Percentiles rank a stretch among this genome's conserved stretches.
These are phyloP conservation scores for Geranium rotundifolium DNA, from an alignment of 345 rosid species.

Conservation along the genomic window DNA sequence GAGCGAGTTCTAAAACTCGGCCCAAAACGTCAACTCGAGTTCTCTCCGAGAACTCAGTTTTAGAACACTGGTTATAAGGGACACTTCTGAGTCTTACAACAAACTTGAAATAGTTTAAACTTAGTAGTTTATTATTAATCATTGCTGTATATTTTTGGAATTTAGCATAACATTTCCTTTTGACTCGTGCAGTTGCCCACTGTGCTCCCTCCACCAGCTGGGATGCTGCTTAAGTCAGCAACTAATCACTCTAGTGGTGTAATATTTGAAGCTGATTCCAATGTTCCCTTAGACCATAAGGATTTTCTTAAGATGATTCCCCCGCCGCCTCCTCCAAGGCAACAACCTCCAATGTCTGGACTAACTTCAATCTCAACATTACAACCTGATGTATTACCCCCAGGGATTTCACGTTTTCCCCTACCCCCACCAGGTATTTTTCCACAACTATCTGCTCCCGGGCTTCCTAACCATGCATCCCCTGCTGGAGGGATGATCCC, in stretches of 20 bases:
- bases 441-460: constrained; percentile 35
- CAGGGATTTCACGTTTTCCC: constrained; percentile 58
- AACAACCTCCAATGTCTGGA: constrained; percentile 41
- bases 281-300: constrained; percentile 25
- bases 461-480: constrained; percentile 38
- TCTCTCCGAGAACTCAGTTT: no score
- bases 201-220: constrained; percentile 47
- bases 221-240: constrained; percentile 33
- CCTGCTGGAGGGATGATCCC: constrained; percentile 64
- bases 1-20: no score
- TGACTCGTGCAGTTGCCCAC: constrained; percentile 30
- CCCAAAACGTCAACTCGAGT: no score
- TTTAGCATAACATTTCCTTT: background rate
- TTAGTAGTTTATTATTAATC: no score
- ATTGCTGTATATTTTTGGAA: no score
- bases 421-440: constrained; percentile 67
- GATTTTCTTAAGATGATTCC: constrained; percentile 52
- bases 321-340: constrained; percentile 79
- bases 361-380: constrained; percentile 26
- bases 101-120: no score
- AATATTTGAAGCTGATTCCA: constrained; percentile 33
- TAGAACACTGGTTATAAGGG: no score
- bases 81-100: no score
- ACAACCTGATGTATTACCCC: constrained; percentile 54
- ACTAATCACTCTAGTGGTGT: constrained; percentile 35